Evolutionary conservation across 1,284 basidiomycete species (phyloP), one percentile per base, ranked within the genome.

Genomic region (Agroathelia rolfsii): DNA sequence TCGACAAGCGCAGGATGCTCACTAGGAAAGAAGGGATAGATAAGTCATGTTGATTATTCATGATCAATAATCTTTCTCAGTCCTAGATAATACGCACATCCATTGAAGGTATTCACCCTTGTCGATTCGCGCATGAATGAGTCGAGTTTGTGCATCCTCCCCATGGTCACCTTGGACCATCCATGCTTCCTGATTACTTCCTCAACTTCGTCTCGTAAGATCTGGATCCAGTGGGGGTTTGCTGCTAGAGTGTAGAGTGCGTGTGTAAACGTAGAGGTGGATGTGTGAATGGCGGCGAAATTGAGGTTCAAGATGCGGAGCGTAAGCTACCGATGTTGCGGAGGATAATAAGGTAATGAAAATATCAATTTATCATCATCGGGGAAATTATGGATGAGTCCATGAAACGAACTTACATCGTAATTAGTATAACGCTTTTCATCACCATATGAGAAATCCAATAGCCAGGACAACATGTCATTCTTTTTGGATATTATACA

Each of bases 381-480:
- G n/a, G n/a, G n/a, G n/a, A n/a, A n/a, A n/a, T n/a, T n/a, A n/a
- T n/a, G n/a, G n/a, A n/a, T n/a, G n/a, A n/a, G n/a, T n/a, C n/a
- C n/a, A n/a, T n/a, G n/a, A n/a, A n/a, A n/a, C n/a, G n/a, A n/a
- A n/a, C n/a, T n/a, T n/a, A n/a, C n/a, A n/a, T n/a, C n/a, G n/a
- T n/a, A n/a, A n/a, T n/a, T n/a, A n/a, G n/a, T n/a, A n/a, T n/a
- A n/a, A n/a, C n/a, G n/a, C n/a, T n/a, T n/a, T n/a, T 53, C 51
- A 26, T 47, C 48, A 19, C 44, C 53, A 31, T 40, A 41, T 9
- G 57, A 55, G 11, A 50, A 51, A n/a, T 60, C 58, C 43, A 67
- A 52, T n/a, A 69, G 45, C 64, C 65, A 66, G 14, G 53, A 52
- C 7, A 69, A 46, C 50, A 65, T 44, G 43, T 68, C 63, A 29